phyloP scores from a whole-genome alignment of 2,329 filamentous ascomycete genomes.

The Aspergillus udagawae region DNA sequence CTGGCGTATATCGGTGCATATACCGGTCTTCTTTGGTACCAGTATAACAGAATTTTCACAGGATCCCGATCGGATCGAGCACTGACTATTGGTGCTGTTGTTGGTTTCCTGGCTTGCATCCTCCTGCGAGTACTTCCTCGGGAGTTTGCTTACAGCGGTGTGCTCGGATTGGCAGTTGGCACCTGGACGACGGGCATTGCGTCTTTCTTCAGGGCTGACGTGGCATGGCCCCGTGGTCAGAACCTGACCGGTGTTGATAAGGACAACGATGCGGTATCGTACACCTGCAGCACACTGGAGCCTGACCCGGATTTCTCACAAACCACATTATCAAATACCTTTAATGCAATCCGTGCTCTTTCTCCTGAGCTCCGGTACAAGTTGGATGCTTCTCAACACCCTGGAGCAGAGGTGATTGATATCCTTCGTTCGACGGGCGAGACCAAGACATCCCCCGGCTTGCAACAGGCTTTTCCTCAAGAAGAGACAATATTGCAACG shows the following conservation, averaged over 20 bases:
- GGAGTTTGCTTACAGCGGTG: constrained; percentile 42
- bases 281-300: constrained; percentile 36
- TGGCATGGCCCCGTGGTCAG: constrained; percentile 31
- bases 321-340: constrained; percentile 7
- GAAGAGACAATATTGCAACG: constrained; percentile 26
- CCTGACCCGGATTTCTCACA: constrained; percentile 9
- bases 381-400: constrained; percentile 38
- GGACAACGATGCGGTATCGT: constrained; percentile 30
- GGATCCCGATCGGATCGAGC: constrained; percentile 48
- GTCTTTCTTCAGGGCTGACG: constrained; percentile 46
- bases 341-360: constrained; percentile 22
- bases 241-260: constrained; percentile 42
- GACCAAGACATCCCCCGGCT: constrained; percentile 25
- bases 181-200: constrained; percentile 53
- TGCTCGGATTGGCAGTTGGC: constrained; percentile 46
- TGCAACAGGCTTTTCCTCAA: constrained; percentile 40
- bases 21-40: constrained; percentile 53
- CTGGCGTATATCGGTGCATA: constrained; percentile 48
- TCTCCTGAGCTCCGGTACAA: constrained; percentile 37
- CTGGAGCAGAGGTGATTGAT: constrained; percentile 42
- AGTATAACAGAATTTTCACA: constrained; percentile 51
- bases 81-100: constrained; percentile 41
- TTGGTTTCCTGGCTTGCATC: constrained; percentile 48
- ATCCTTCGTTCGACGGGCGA: constrained; percentile 34
- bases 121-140: constrained; percentile 38